Evolutionary conservation across 192 early-diverging fungal species (phyloP), one percentile per base, ranked within the genome.

Genomic region (Coemansia sp.): DNA sequence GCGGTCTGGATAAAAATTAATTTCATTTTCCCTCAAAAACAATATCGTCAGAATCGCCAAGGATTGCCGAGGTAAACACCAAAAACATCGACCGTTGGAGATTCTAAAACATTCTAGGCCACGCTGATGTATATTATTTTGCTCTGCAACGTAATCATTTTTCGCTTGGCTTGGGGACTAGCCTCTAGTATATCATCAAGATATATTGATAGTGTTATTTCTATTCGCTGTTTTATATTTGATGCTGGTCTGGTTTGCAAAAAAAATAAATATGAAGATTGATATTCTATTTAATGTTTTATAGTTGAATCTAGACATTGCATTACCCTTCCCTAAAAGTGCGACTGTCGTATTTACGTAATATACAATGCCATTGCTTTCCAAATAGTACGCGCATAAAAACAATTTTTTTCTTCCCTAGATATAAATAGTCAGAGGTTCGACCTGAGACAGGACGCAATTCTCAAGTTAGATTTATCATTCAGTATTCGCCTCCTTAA

Each of bases 401-500:
- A 42, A 16, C 11, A 42, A 16, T 42, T 42, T 42, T 42, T 16
- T 42, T 42, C 20, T 23, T 50, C 22, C 11, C 11, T 14, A 10
- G 14, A 13, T 42, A 42, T 42, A 42, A 42, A 42, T 8, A 42
- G 39, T 10, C 39, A 42, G 13, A 10, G 39, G 11, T 42, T 42
- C 11, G 39, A 42, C 39, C 11, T 42, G 39, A 10, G 11, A 6
- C 39, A 42, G 11, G 11, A 16, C 14, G 39, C 39, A 16, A 9
- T 42, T 3, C 39, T 42, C 39, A 42, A 42, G 39, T 42, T 42
- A 52, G 50, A 24, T 52, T 52, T 52, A 28, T 27, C 22, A 52
- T 52, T 23, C 50, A 52, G 50, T 52, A 52, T 52, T 24, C 25
- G 27, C 50, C 50, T n/a, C n/a, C n/a, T n/a, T 52, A 23, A 52